Conservation (phyloP, 768 basidiomycete species). For the Leccinum obscurum region DNA sequence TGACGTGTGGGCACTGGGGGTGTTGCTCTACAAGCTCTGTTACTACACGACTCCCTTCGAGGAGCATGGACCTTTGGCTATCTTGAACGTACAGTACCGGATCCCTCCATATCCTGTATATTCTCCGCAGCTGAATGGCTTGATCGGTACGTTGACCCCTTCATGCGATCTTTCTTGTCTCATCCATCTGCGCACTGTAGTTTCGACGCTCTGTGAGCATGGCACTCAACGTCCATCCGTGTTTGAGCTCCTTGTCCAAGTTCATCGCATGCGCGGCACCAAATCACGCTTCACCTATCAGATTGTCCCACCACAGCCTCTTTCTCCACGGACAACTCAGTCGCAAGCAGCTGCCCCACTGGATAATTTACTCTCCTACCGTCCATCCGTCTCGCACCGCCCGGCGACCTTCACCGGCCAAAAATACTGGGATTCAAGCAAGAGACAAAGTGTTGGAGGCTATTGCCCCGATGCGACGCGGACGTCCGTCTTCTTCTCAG, state of each 20-base stretch:
- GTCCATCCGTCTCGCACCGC: slow-evolving; percentile 20
- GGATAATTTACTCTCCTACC: slow-evolving; percentile 42
- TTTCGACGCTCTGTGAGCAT: slow-evolving; percentile 90
- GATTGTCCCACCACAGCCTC: slow-evolving; percentile 47
- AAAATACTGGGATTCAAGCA: slow-evolving; percentile 59
- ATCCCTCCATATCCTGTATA: slow-evolving; percentile 89
- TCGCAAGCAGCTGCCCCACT: slow-evolving; percentile 31
- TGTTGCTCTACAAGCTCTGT: slow-evolving; percentile 96
- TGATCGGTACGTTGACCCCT: slow-evolving; percentile 65
- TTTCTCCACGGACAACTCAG: slow-evolving; percentile 43
- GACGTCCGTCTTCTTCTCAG: slow-evolving; percentile 50
- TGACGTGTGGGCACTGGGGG: slow-evolving; percentile 98
- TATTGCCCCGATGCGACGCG: slow-evolving; percentile 76
- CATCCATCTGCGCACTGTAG: slow-evolving; percentile 40
- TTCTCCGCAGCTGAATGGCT: slow-evolving; percentile 74
- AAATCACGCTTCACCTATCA: slow-evolving; percentile 76
- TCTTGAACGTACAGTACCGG: slow-evolving; percentile 94
- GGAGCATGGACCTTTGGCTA: slow-evolving; percentile 94
- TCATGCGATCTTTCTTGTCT: slow-evolving; percentile 9
- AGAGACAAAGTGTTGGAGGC: slow-evolving; percentile 79
- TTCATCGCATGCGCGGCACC: slow-evolving; percentile 86
- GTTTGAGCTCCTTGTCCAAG: slow-evolving; percentile 80
- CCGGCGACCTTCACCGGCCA: slow-evolving; percentile 24
- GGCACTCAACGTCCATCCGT: slow-evolving; percentile 83
- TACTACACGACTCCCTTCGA: slow-evolving; percentile 99